Percentiles rank a stretch among this genome's conserved stretches.
phyloP scores from a whole-genome alignment of 495 filamentous ascomycete genomes.

The Lindgomyces ingoldianus region DNA sequence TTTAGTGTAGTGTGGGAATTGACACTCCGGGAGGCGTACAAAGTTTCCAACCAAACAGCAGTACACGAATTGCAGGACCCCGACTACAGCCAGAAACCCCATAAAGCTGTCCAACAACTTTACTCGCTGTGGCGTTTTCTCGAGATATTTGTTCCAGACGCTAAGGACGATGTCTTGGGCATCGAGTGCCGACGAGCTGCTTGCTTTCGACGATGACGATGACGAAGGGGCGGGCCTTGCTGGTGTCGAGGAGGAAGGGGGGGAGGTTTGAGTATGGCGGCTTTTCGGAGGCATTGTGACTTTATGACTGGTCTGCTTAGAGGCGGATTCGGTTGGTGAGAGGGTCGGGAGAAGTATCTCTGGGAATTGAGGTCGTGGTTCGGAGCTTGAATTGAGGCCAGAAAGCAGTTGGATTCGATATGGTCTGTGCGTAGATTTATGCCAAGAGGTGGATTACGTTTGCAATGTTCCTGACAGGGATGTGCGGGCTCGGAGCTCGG shows the following conservation, averaged over 20 bases:
- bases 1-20: no score
- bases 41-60: constrained; percentile 92
- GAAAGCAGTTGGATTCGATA: constrained; percentile 9
- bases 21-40: no score
- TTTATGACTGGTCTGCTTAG: not conserved
- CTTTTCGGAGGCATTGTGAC: not conserved
- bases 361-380: not conserved
- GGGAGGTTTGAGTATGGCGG: constrained; percentile 39
- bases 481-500: constrained; percentile 4
- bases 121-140: constrained; percentile 81
- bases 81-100: constrained; percentile 82
- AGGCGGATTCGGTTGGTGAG: not conserved
- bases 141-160: constrained; percentile 73
- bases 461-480: constrained; percentile 27
- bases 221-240: constrained; percentile 12
- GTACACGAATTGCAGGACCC: constrained; percentile 89
- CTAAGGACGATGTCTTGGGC: constrained; percentile 55
- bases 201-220: constrained; percentile 35
- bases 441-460: constrained; percentile 9
- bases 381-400: constrained; percentile 49
- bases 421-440: constrained; percentile 3
- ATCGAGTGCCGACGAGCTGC: constrained; percentile 28
- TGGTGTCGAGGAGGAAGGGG: constrained; percentile 40
- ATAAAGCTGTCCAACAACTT: constrained; percentile 93
- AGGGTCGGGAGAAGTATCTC: no score